phyloP scores from a whole-genome alignment of 345 rosid genomes.

The Ceriops zippeliana region DNA sequence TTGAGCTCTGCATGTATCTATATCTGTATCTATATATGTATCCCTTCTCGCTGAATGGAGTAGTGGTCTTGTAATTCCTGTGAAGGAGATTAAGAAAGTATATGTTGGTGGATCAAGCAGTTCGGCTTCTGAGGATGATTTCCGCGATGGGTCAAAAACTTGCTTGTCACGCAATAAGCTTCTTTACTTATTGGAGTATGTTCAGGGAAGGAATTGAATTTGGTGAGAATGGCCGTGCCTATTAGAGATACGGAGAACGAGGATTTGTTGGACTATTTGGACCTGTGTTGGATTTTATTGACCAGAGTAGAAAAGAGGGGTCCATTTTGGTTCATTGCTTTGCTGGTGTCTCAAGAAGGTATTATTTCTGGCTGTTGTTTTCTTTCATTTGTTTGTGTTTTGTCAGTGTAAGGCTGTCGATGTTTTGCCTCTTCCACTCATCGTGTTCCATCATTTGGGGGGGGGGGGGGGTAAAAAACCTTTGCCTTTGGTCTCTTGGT shows the following conservation, averaged over 20 bases:
- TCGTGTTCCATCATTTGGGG: too few relatives aligned
- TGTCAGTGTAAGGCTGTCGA: not conserved
- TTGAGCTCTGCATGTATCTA: conserved; percentile 31
- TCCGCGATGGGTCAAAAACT: conserved; percentile 37
- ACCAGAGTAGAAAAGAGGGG: conserved; percentile 56
- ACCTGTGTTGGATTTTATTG: conserved; percentile 75
- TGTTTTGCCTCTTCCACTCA: too few relatives aligned
- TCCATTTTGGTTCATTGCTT: conserved; percentile 83
- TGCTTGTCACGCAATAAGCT: conserved; percentile 44
- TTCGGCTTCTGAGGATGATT: conserved; percentile 25
- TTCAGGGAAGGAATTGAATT: conserved; percentile 62
- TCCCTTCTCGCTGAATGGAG: conserved; percentile 67
- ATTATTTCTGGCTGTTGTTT: not conserved
- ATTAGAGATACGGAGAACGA: conserved; percentile 60
- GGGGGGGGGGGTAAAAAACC: too few relatives aligned
- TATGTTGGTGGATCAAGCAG: conserved; percentile 39
- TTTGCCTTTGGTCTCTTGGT: too few relatives aligned
- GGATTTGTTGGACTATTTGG: conserved; percentile 64
- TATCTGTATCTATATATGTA: too few relatives aligned
- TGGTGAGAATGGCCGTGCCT: conserved; percentile 68
- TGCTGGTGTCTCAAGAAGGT: conserved; percentile 90
- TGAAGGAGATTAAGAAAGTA: conserved; percentile 61
- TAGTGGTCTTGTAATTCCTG: conserved; percentile 39
- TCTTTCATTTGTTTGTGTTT: not conserved
- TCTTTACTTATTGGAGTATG: conserved; percentile 55